phyloP scores from a whole-genome alignment of 257 asterid species.

The Primulina huaijiensis region DNA sequence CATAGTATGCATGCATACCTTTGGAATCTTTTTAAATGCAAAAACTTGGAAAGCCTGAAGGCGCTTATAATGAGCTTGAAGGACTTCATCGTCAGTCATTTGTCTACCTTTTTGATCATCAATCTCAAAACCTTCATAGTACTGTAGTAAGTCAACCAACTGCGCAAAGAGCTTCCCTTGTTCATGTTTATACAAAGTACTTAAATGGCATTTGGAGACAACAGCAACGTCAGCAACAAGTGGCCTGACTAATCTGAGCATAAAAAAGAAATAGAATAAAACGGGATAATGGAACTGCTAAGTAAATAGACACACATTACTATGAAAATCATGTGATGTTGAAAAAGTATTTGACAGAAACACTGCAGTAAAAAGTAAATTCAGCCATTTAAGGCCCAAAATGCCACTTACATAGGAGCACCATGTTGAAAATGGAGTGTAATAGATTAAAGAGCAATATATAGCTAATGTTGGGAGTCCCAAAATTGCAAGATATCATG shows the following conservation, averaged over 20 bases:
- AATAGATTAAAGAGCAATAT: too few species aligned
- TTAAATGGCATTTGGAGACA: constrained; percentile 91
- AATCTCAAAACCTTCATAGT: constrained; percentile 90
- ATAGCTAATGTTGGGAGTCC: neutral
- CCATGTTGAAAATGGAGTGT: neutral
- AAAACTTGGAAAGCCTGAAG: constrained; percentile 91
- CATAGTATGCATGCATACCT: constrained; percentile 41
- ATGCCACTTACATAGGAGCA: neutral
- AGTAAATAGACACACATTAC: constrained; percentile 5
- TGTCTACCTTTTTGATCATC: constrained; percentile 94
- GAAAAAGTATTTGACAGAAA: constrained; percentile 13
- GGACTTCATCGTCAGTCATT: constrained; percentile 97
- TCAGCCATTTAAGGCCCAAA: neutral
- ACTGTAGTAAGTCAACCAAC: constrained; percentile 94
- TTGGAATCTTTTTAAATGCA: constrained; percentile 80
- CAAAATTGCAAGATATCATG: too few species aligned
- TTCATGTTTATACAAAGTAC: constrained; percentile 81
- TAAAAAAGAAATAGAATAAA: constrained; percentile 20
- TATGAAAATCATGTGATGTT: constrained; percentile 1
- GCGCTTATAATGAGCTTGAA: constrained; percentile 85
- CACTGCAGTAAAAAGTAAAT: constrained; percentile 7
- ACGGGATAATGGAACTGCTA: constrained; percentile 17
- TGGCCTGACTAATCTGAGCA: constrained; percentile 72
- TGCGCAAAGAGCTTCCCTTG: constrained; percentile 93
- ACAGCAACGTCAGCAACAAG: constrained; percentile 97